Percentiles rank a stretch among this genome's conserved stretches.
Evolutionary conservation across 1,284 basidiomycete species (phyloP).

Genomic region (Marasmius tenuissimus): DNA sequence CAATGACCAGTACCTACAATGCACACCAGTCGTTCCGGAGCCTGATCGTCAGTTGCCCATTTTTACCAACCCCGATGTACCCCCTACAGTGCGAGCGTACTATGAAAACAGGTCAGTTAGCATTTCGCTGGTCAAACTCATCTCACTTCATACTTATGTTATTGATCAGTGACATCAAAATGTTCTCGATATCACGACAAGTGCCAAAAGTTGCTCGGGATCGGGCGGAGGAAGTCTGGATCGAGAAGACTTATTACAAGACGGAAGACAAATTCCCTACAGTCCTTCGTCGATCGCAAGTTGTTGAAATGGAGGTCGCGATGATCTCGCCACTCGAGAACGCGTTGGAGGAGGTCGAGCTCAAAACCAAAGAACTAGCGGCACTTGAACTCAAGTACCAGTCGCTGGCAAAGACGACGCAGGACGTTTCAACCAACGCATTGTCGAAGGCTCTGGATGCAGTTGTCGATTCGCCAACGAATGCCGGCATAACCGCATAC

Average conservation of each 20-base stretch:
- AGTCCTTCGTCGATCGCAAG: conserved; percentile 87
- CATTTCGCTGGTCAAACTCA: conserved; percentile 1
- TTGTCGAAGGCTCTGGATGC: conserved; percentile 88
- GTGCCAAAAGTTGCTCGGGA: conserved; percentile 61
- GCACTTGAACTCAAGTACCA: conserved; percentile 73
- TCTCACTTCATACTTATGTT: neutral
- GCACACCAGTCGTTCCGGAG: conserved; percentile 84
- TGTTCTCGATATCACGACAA: conserved; percentile 80
- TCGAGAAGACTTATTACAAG: conserved; percentile 85
- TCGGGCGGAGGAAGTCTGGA: conserved; percentile 77
- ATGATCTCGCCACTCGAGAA: conserved; percentile 89
- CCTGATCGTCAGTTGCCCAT: conserved; percentile 79
- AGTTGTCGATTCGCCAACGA: conserved; percentile 81
- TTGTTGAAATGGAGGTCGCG: conserved; percentile 71
- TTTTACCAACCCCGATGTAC: conserved; percentile 86
- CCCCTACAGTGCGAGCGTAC: conserved; percentile 78
- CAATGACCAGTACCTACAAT: conserved; percentile 86
- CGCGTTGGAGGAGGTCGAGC: conserved; percentile 79
- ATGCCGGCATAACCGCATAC: conserved; percentile 78
- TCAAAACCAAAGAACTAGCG: conserved; percentile 75
- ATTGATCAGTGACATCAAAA: conserved; percentile 65
- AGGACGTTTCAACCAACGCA: conserved; percentile 76
- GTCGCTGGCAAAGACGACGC: conserved; percentile 73
- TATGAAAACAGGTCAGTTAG: conserved; percentile 77
- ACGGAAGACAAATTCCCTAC: conserved; percentile 93